Evolutionary conservation across 2,329 filamentous ascomycete genomes (phyloP).

Genomic region (Pyrenophora teres): DNA sequence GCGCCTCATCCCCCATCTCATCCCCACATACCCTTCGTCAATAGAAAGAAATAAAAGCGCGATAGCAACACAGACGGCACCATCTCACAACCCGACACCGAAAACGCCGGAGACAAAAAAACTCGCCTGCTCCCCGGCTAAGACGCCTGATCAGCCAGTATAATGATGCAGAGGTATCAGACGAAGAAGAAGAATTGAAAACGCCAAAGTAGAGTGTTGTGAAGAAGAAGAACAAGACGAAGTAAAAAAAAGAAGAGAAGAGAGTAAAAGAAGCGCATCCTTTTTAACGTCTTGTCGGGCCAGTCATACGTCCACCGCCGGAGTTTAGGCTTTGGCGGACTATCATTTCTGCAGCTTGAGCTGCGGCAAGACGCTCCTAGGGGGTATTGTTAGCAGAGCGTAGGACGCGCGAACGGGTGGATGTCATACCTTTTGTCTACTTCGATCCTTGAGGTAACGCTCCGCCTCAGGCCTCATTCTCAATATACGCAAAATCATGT

Average conservation of each 20-base stretch:
- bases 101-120: background rate
- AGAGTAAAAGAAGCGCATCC: background rate
- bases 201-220: no score
- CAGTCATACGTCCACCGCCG: slow-evolving; percentile 59
- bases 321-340: slow-evolving; percentile 85
- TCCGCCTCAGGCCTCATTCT: slow-evolving; percentile 92
- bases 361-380: slow-evolving; percentile 79
- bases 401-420: no score
- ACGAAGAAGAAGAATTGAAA: background rate
- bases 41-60: no score
- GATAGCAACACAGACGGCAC: background rate
- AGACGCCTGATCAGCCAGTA: background rate
- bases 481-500: slow-evolving; percentile 95
- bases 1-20: no score
- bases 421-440: slow-evolving; percentile 71
- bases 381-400: background rate
- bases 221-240: background rate
- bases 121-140: background rate
- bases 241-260: background rate
- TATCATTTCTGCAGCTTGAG: slow-evolving; percentile 90
- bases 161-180: slow-evolving; percentile 24
- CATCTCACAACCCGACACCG: background rate
- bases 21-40: no score
- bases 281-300: slow-evolving; percentile 14
- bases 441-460: slow-evolving; percentile 84